Percentiles rank a stretch among this genome's conserved stretches.
These are phyloP conservation scores for Chamaenerion angustifolium DNA, from an alignment of 345 rosid genomes.

Conservation along the genomic window DNA sequence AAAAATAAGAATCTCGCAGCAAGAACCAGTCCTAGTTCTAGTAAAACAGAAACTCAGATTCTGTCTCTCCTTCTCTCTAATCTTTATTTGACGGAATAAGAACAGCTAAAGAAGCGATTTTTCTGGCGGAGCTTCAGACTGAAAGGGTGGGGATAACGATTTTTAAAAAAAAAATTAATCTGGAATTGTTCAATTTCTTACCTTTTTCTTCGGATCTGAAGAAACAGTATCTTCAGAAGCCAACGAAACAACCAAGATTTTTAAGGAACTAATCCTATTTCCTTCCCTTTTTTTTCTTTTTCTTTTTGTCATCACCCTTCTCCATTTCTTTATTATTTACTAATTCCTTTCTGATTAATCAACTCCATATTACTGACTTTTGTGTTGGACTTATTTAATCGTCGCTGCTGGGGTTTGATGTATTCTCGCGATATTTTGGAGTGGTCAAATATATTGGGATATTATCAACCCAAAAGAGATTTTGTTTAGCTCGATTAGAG, in stretches of 20 bases:
- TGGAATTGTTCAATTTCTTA: slow-evolving; percentile 11
- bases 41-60: slow-evolving; percentile 1
- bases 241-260: slow-evolving; percentile 51
- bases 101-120: no score
- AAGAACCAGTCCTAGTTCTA: not conserved
- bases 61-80: no score
- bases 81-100: no score
- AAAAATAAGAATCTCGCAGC: not conserved
- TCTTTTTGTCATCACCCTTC: not conserved
- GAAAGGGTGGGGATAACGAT: not conserved
- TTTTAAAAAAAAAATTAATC: no score
- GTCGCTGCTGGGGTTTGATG: no score
- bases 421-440: no score
- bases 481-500: no score
- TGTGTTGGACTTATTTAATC: not conserved
- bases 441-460: no score
- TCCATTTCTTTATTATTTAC: slow-evolving; percentile 1
- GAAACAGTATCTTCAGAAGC: slow-evolving; percentile 33
- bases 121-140: not conserved
- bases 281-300: not conserved
- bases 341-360: slow-evolving; percentile 6
- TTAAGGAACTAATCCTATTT: slow-evolving; percentile 28
- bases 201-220: slow-evolving; percentile 66
- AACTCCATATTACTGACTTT: slow-evolving; percentile 6
- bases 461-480: no score